A percentile compares a stretch with the other conserved stretches of the same genome.
Conservation (phyloP, 441 rosid genomes). For the Eruca vesicaria region DNA sequence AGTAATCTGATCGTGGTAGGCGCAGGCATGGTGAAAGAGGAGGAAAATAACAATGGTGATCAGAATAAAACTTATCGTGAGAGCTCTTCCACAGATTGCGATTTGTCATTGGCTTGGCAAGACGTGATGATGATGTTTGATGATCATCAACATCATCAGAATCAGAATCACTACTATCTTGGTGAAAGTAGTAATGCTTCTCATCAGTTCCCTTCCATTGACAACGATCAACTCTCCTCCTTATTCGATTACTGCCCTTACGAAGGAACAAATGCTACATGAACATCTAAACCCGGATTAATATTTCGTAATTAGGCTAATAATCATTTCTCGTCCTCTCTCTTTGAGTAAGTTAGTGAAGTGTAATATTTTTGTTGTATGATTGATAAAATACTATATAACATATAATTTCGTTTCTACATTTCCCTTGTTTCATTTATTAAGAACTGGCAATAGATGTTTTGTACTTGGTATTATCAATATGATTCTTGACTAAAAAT, state of each 20-base stretch:
- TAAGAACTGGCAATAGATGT: neutral
- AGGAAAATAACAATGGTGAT: constrained; percentile 9
- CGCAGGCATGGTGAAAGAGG: constrained; percentile 12
- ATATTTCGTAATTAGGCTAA: constrained; percentile 4
- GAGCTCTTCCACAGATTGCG: constrained; percentile 17
- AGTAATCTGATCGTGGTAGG: constrained; percentile 4
- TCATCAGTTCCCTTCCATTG: constrained; percentile 12
- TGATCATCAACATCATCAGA: constrained; percentile 24
- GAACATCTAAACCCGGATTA: neutral
- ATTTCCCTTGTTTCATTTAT: neutral
- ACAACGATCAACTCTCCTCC: constrained; percentile 18
- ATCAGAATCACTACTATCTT: neutral
- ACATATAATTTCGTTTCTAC: neutral
- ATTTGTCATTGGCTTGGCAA: constrained; percentile 31
- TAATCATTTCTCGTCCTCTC: constrained; percentile 1
- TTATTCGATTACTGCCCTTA: constrained; percentile 3
- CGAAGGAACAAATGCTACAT: neutral
- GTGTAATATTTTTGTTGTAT: constrained; percentile 12
- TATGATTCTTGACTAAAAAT: neutral
- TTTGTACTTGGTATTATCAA: neutral
- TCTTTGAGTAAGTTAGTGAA: constrained; percentile 12
- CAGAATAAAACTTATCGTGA: constrained; percentile 15
- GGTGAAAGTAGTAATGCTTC: constrained; percentile 12
- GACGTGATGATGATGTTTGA: constrained; percentile 26
- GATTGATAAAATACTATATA: neutral